Conservation (phyloP, 108 stramenopile genomes). For the Pelagomonas calceolata region DNA sequence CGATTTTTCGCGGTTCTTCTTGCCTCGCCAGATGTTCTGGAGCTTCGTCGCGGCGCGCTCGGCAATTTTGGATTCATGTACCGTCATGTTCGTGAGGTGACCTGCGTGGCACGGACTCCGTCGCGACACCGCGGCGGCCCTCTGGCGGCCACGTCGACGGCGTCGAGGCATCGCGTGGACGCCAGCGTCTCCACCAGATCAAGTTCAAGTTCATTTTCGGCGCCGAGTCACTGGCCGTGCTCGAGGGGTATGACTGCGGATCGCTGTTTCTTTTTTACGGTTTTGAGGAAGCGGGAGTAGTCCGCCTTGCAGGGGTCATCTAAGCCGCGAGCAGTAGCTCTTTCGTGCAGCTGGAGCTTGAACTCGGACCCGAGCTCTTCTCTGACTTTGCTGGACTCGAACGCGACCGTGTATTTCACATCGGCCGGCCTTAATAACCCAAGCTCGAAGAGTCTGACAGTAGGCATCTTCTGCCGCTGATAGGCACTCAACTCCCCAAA, state of each 20-base stretch:
- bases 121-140: no score
- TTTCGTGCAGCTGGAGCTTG: constrained; percentile 23
- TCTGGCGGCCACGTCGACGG: no score
- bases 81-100: constrained; percentile 26
- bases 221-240: no score
- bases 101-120: no score
- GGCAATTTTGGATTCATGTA: constrained; percentile 11
- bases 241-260: constrained; percentile 28
- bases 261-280: constrained; percentile 4
- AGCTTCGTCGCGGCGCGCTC: constrained; percentile 24
- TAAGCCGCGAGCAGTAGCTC: constrained; percentile 17
- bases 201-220: no score
- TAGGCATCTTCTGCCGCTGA: constrained; percentile 15
- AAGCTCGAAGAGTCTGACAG: constrained; percentile 13
- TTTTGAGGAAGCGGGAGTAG: constrained; percentile 34
- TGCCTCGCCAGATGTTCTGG: constrained; percentile 30
- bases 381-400: background rate
- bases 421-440: constrained; percentile 16
- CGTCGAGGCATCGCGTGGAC: no score
- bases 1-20: constrained; percentile 19
- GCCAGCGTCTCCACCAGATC: no score
- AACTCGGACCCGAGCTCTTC: constrained; percentile 2
- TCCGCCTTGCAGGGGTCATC: constrained; percentile 40
- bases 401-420: constrained; percentile 14
- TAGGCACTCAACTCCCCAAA: constrained; percentile 16